phyloP scores from a whole-genome alignment of 2,329 filamentous ascomycete species.

The Aaosphaeria pasadenensis region DNA sequence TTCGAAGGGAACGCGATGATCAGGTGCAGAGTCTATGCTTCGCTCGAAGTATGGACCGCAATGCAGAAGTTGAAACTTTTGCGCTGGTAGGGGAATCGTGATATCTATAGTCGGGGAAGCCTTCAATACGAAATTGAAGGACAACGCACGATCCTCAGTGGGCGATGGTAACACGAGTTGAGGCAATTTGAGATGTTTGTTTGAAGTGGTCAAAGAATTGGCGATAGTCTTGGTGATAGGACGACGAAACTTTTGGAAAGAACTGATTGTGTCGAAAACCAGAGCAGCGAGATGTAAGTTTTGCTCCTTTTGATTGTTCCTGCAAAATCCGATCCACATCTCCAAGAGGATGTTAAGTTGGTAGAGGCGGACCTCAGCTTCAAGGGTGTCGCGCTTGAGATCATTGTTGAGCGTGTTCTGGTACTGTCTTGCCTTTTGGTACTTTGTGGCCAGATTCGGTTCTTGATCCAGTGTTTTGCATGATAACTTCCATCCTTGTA shows the following conservation, averaged over 20 bases:
- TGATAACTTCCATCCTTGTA: constrained; percentile 45
- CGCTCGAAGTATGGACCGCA: constrained; percentile 73
- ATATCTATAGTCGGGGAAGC: constrained; percentile 18
- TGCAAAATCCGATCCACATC: constrained; percentile 45
- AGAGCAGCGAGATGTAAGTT: constrained; percentile 30
- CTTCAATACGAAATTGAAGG: constrained; percentile 40
- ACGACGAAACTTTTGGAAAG: constrained; percentile 22
- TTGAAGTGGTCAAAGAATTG: constrained; percentile 30
- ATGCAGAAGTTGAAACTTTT: constrained; percentile 65
- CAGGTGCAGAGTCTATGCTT: constrained; percentile 66
- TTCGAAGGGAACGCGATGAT: constrained; percentile 67
- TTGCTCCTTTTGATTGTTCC: constrained; percentile 23
- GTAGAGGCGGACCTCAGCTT: constrained; percentile 48
- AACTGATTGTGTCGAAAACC: constrained; percentile 27
- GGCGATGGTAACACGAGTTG: constrained; percentile 26
- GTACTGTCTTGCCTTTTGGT: constrained; percentile 50
- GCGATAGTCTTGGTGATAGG: constrained; percentile 28
- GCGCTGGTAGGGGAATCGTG: constrained; percentile 40
- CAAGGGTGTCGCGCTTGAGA: constrained; percentile 38
- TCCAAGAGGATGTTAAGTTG: constrained; percentile 48
- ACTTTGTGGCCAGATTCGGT: constrained; percentile 42
- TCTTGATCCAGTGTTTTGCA: constrained; percentile 50
- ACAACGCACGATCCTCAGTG: constrained; percentile 39
- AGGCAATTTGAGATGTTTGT: constrained; percentile 40
- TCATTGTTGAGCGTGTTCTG: constrained; percentile 41